phyloP scores from a whole-genome alignment of 1,139 yeast genomes.

The Pichia sp. region DNA sequence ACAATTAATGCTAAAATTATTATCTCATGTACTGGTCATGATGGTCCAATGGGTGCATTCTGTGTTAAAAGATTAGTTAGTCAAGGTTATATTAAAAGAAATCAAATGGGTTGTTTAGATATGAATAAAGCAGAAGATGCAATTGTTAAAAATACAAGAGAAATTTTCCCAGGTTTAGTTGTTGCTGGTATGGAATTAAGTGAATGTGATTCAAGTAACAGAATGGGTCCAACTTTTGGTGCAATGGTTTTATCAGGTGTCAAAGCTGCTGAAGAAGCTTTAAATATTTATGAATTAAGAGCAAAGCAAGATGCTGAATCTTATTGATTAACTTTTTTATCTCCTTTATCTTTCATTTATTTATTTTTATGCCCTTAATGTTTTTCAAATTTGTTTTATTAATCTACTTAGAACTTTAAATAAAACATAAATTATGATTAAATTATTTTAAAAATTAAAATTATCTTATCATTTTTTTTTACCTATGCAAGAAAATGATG shows the following conservation, averaged over 20 bases:
- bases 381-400: no score
- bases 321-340: no score
- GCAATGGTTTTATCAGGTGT: constrained; percentile 62
- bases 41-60: constrained; percentile 81
- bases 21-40: constrained; percentile 73
- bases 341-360: no score
- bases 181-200: constrained; percentile 81
- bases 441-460: no score
- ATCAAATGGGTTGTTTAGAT: constrained; percentile 75
- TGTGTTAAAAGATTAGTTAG: constrained; percentile 51
- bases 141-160: constrained; percentile 63
- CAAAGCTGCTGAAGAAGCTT: constrained; percentile 22
- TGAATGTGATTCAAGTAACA: constrained; percentile 69
- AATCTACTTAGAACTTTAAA: no score
- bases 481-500: no score
- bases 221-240: constrained; percentile 85
- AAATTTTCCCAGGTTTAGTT: constrained; percentile 64
- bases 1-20: constrained; percentile 69
- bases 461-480: no score
- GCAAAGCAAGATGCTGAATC: constrained; percentile 32
- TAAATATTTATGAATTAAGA: constrained; percentile 46
- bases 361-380: no score
- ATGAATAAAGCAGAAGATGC: constrained; percentile 77
- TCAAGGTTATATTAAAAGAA: constrained; percentile 42
- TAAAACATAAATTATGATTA: no score